Percentiles rank a stretch among this genome's conserved stretches.
Evolutionary conservation across 1,139 yeast genomes (phyloP).

Genomic region (Pichia sp.): DNA sequence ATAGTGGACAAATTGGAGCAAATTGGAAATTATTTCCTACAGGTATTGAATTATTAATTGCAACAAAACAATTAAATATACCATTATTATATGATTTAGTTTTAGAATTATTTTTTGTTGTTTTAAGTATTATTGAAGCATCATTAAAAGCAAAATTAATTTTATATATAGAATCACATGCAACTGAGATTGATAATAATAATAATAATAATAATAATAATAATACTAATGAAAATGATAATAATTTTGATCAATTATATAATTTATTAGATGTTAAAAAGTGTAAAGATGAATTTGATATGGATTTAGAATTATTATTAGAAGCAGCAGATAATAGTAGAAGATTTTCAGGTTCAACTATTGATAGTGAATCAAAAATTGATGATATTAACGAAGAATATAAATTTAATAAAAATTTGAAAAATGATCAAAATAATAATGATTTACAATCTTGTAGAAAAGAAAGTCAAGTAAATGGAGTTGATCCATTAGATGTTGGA

Average conservation of each 20-base stretch:
- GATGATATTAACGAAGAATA: slow-evolving; percentile 1
- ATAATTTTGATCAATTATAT: slow-evolving; percentile 8
- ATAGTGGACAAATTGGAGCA: slow-evolving; percentile 73
- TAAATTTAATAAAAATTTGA: background rate
- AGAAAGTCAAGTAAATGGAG: background rate
- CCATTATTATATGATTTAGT: slow-evolving; percentile 65
- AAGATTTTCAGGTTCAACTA: slow-evolving; percentile 16
- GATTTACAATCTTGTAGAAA: background rate
- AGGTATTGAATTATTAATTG: slow-evolving; percentile 53
- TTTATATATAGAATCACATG: background rate
- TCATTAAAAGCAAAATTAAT: slow-evolving; percentile 20
- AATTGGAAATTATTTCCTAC: slow-evolving; percentile 66
- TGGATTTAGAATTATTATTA: slow-evolving; percentile 50
- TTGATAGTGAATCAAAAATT: slow-evolving; percentile 6
- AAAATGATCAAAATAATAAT: too few relatives aligned
- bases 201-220: too few relatives aligned
- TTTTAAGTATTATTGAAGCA: slow-evolving; percentile 50
- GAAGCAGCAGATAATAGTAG: slow-evolving; percentile 32
- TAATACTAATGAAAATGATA: too few relatives aligned
- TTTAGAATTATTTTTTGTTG: slow-evolving; percentile 60
- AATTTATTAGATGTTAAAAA: slow-evolving; percentile 15
- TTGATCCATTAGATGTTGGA: slow-evolving; percentile 6
- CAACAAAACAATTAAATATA: slow-evolving; percentile 58
- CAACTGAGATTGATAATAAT: too few relatives aligned
- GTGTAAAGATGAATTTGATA: slow-evolving; percentile 52